phyloP scores from a whole-genome alignment of 2,329 filamentous ascomycete species.

The Ophiostoma sp. region DNA sequence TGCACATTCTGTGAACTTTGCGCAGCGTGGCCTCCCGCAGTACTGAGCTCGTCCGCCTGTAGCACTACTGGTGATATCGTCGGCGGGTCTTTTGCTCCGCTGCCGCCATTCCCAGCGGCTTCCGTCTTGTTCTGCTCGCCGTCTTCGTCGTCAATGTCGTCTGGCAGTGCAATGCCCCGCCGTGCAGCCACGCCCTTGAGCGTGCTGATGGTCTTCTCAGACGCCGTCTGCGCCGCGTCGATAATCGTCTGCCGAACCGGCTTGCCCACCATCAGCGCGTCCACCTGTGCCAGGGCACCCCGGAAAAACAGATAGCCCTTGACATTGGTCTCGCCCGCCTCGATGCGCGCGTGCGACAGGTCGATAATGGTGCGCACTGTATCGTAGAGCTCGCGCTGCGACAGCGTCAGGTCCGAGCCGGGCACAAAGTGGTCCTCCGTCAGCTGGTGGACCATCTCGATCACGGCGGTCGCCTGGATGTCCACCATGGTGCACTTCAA shows the following conservation, averaged over 20 bases:
- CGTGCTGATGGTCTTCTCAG: constrained; percentile 10
- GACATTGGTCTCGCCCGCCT: constrained; percentile 28
- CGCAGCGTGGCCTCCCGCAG: neutral
- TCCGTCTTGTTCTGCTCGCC: neutral
- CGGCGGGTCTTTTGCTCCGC: neutral
- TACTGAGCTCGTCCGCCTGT: neutral
- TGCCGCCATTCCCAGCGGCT: neutral
- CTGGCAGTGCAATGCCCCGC: constrained; percentile 16
- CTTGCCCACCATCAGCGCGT: constrained; percentile 24
- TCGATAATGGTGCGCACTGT: constrained; percentile 12
- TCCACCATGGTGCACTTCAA: constrained; percentile 28
- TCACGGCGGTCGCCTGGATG: constrained; percentile 23
- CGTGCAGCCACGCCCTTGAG: constrained; percentile 15
- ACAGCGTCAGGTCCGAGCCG: constrained; percentile 23
- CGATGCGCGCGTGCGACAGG: constrained; percentile 23
- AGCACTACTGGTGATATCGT: neutral
- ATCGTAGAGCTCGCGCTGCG: constrained; percentile 28
- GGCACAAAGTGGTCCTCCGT: constrained; percentile 25
- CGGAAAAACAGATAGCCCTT: constrained; percentile 26
- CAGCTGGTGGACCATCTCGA: constrained; percentile 28
- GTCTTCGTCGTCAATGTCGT: constrained; percentile 12
- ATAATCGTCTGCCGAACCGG: constrained; percentile 19
- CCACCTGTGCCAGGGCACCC: constrained; percentile 25
- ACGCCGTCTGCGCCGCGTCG: constrained; percentile 11
- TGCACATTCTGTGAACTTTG: neutral